Base-by-base conservation (phyloP, 2,329 filamentous ascomycete species). In the Conoideocrella luteorostrata region DNA sequence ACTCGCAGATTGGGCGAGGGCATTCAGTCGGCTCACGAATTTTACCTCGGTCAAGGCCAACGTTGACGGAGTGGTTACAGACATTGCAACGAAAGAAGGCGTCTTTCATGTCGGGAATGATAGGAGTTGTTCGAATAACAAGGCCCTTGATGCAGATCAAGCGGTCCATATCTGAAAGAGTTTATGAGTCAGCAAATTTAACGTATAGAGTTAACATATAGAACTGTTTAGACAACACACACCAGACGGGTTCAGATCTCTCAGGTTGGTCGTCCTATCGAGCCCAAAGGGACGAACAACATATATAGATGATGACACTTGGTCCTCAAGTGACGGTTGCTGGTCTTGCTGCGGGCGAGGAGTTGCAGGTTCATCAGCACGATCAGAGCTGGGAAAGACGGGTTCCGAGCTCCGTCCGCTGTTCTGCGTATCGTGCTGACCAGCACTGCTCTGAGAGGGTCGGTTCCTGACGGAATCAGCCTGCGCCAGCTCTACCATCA, bases 41-140 rank as follows among this genome's bases (percentile, higher is more conserved):
- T 69, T 91, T 93, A 63, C 94, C 93, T 57, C 93, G 85, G 61
- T 98, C 93, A 56, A 98, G 85, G 45, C 89, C 86, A 43, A 96
- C 88, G 50, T 86, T 87, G 48, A 95, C 80, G 4, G 87, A 91
- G 65, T 96, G 88, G 57, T 89, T 88, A 67, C 93, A 98, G 21
- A 91, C 80, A 46, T 88, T 87, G 68, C 93, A 98, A 50, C 88
- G 86, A 78, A 98, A 98, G 69, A 95, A 96, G 1, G 93, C 93
- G 61, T 95, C 88, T 68, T 94, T 96, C 94, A 98, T 98, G 57
- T 98, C 93, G 1, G 93, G 93, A 51, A 98, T 97, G 52, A 98
- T 87, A 1, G 93, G 89, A 0, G 93, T 97, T 3, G 93, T 86
- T 49, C 93, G 83, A 57, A 98, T 98, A 48, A 98, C 93, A 13